Conservation (phyloP, 2,329 filamentous ascomycete species). For the Aspergillus latus region DNA sequence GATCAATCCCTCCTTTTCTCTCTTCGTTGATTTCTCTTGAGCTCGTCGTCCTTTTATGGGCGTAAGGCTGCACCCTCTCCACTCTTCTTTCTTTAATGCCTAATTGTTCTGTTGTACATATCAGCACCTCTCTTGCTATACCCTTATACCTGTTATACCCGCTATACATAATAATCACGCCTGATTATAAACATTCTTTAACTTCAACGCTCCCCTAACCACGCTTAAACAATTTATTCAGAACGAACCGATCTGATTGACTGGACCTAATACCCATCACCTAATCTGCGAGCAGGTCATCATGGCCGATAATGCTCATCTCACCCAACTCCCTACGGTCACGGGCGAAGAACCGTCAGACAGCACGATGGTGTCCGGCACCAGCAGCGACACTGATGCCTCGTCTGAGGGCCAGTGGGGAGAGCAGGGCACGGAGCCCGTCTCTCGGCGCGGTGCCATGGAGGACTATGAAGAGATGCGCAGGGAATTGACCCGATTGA, state of each 20-base stretch:
- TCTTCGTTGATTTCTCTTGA: background rate
- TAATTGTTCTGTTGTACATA: constrained; percentile 8
- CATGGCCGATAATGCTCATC: constrained; percentile 9
- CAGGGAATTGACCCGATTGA: constrained; percentile 55
- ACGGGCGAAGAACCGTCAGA: constrained; percentile 15
- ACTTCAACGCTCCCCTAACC: background rate
- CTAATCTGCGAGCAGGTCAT: background rate
- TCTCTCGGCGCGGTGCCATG: constrained; percentile 56
- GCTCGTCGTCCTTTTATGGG: constrained; percentile 4
- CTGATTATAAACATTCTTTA: background rate
- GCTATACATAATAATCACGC: constrained; percentile 8
- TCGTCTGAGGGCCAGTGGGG: constrained; percentile 59
- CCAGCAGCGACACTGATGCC: constrained; percentile 20
- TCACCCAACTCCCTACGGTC: constrained; percentile 10
- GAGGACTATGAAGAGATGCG: constrained; percentile 60
- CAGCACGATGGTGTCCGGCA: constrained; percentile 15
- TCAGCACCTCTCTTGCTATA: background rate
- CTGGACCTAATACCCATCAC: background rate
- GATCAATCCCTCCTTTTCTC: background rate
- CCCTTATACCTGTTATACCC: background rate
- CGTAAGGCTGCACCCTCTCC: constrained; percentile 3
- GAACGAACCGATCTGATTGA: background rate
- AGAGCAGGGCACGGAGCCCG: constrained; percentile 58
- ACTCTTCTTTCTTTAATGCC: background rate
- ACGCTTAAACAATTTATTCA: background rate